A percentile compares a stretch with the other conserved stretches of the same genome.
phyloP scores from a whole-genome alignment of 2,329 filamentous ascomycete genomes.

The Fusarium verticillioides region DNA sequence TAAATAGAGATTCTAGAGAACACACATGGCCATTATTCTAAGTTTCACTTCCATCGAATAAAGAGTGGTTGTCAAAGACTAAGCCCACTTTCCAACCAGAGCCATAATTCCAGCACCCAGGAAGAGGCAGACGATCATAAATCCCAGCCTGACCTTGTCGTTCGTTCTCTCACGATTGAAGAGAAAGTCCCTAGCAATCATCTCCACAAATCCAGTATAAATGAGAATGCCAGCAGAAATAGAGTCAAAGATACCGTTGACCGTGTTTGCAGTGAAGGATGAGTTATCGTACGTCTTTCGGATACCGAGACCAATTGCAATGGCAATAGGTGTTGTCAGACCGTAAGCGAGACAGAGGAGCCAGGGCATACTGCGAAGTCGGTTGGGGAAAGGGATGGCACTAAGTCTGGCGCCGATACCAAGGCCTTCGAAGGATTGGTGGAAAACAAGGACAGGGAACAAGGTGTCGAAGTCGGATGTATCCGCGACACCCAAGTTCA shows the following conservation, averaged over 20 bases:
- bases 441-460: neutral
- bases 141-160: neutral
- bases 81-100: neutral
- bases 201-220: neutral
- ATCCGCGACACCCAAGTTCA: neutral
- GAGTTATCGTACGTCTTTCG: neutral
- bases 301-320: neutral
- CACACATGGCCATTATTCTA: accelerated
- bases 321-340: neutral
- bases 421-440: neutral
- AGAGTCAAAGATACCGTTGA: neutral
- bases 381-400: neutral
- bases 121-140: neutral
- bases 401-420: neutral
- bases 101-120: neutral
- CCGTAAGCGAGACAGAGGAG: neutral
- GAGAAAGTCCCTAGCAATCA: neutral
- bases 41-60: too few relatives aligned
- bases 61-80: accelerated
- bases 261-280: neutral
- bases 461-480: neutral
- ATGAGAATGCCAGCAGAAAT: neutral
- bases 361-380: neutral
- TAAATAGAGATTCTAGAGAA: neutral
- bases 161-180: neutral